These are phyloP conservation scores for Capronia epimyces DNA, from an alignment of 2,329 filamentous ascomycete species.

Conservation along the genomic window DNA sequence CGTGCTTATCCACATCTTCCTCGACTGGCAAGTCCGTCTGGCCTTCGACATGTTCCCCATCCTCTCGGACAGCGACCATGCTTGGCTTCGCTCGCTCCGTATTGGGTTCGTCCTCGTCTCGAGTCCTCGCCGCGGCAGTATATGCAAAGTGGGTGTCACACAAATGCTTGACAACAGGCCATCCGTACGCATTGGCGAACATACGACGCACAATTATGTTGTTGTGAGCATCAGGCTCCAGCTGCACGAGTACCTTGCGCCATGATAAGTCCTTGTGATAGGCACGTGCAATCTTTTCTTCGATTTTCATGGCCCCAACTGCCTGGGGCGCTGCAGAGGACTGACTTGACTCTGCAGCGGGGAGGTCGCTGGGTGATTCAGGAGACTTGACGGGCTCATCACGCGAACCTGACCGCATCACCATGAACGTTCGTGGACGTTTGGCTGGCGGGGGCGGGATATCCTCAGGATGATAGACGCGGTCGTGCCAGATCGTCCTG, in stretches of 20 bases:
- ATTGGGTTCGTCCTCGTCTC: constrained; percentile 62
- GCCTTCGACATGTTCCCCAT: constrained; percentile 61
- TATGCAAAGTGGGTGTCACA: constrained; percentile 92
- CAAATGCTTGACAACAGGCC: constrained; percentile 92
- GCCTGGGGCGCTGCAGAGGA: constrained; percentile 34
- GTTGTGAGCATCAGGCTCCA: constrained; percentile 97
- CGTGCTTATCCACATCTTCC: constrained; percentile 1
- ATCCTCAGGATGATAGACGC: constrained; percentile 87
- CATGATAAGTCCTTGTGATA: constrained; percentile 89
- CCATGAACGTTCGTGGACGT: constrained; percentile 38
- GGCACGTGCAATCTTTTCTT: constrained; percentile 94
- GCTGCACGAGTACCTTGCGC: constrained; percentile 91
- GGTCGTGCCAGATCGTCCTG: constrained; percentile 92
- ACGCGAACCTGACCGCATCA: constrained; percentile 8
- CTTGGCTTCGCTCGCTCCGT: constrained; percentile 63
- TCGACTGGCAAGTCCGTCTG: constrained; percentile 30
- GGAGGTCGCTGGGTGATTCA: constrained; percentile 4
- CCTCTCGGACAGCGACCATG: constrained; percentile 51
- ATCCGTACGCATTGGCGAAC: constrained; percentile 96
- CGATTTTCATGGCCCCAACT: constrained; percentile 68
- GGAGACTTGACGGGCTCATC: constrained; percentile 1
- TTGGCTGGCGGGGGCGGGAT: constrained; percentile 70
- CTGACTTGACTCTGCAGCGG: constrained; percentile 9
- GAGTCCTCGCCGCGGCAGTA: constrained; percentile 57
- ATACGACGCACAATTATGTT: constrained; percentile 95